Evolutionary conservation across 805 yeast species (phyloP).

Genomic region (Wickerhamomyces ciferrii): DNA sequence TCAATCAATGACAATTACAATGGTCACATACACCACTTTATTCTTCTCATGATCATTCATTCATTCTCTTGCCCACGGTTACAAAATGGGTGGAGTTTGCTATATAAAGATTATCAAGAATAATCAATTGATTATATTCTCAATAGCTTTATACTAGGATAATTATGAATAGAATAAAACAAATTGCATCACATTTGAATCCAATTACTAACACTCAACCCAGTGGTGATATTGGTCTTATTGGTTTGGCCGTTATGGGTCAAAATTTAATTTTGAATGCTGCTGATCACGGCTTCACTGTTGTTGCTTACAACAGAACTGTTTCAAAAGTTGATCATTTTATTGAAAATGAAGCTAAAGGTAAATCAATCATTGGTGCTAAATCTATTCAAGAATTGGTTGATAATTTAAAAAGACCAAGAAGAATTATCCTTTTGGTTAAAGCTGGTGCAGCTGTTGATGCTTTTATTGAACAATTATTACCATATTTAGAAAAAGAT

Average conservation of each 20-base stretch:
- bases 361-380: constrained; percentile 93
- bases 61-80: too few species aligned
- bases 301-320: constrained; percentile 98
- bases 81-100: too few species aligned
- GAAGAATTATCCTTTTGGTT: constrained; percentile 90
- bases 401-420: constrained; percentile 91
- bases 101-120: too few species aligned
- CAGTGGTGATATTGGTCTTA: constrained; percentile 95
- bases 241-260: constrained; percentile 99
- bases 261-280: constrained; percentile 95
- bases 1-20: too few species aligned
- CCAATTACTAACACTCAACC: constrained; percentile 14
- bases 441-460: constrained; percentile 98
- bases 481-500: constrained; percentile 90
- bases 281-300: constrained; percentile 98
- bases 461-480: constrained; percentile 77
- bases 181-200: background rate
- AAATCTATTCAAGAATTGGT: constrained; percentile 85
- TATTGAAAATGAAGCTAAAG: constrained; percentile 93
- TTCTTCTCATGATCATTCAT: too few species aligned
- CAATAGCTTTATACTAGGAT: too few species aligned
- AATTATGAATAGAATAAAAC: background rate
- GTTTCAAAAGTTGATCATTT: constrained; percentile 93
- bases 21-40: too few species aligned
- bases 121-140: background rate